Evolutionary conservation across 2,329 filamentous ascomycete genomes (phyloP).

Genomic region (Botrytis paeoniae): DNA sequence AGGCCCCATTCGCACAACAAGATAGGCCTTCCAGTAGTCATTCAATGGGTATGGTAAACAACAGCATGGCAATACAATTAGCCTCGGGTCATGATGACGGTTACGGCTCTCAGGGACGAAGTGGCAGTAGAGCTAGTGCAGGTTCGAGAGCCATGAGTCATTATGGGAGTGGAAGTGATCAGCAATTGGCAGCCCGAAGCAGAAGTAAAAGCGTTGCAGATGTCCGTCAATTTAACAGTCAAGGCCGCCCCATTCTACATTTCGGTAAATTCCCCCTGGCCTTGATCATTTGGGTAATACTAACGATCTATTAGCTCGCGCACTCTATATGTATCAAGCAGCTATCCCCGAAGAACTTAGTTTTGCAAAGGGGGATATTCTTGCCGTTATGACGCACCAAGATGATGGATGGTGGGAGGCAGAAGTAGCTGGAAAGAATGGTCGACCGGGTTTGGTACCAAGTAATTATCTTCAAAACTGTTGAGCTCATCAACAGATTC

Average conservation of each 20-base stretch:
- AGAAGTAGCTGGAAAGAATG: slow-evolving; percentile 70
- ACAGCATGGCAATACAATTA: slow-evolving; percentile 65
- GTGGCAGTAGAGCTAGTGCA: slow-evolving; percentile 49
- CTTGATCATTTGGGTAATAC: slow-evolving; percentile 20
- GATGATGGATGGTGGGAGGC: slow-evolving; percentile 99
- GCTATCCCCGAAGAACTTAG: slow-evolving; percentile 93
- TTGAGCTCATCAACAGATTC: slow-evolving; percentile 24
- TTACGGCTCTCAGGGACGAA: slow-evolving; percentile 55
- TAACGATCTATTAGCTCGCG: slow-evolving; percentile 63
- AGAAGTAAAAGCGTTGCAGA: slow-evolving; percentile 87
- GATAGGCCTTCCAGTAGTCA: slow-evolving; percentile 19
- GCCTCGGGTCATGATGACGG: slow-evolving; percentile 52
- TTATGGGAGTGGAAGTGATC: slow-evolving; percentile 45
- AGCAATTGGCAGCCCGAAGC: slow-evolving; percentile 43
- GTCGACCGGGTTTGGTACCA: slow-evolving; percentile 61
- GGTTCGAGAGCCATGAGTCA: slow-evolving; percentile 51
- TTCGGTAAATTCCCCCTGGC: slow-evolving; percentile 68
- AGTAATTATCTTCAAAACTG: slow-evolving; percentile 59
- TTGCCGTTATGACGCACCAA: slow-evolving; percentile 85
- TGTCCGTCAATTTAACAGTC: slow-evolving; percentile 73
- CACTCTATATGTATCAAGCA: slow-evolving; percentile 90
- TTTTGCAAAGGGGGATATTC: slow-evolving; percentile 86
- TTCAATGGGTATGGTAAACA: slow-evolving; percentile 14
- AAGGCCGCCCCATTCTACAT: slow-evolving; percentile 84
- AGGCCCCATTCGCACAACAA: slow-evolving; percentile 31